Evolutionary conservation across 2,329 filamentous ascomycete species (phyloP).

Genomic region (Pestalotiopsis sp.): DNA sequence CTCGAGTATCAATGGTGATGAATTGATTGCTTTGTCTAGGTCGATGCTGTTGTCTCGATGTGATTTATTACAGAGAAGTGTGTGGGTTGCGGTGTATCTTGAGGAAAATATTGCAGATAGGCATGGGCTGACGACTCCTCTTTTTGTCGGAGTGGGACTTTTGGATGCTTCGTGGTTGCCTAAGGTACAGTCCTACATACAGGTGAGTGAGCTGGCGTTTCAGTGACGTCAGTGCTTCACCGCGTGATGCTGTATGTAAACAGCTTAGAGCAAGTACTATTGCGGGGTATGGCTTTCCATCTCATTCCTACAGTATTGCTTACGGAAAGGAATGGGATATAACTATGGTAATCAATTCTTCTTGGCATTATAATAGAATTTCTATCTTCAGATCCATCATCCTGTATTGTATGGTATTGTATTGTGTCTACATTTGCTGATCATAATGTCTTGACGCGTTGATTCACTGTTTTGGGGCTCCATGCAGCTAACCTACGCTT

Average conservation of each 20-base stretch:
- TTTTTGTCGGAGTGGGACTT: neutral
- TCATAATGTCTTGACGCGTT: neutral
- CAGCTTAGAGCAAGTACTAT: neutral
- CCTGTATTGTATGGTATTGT: too few relatives aligned
- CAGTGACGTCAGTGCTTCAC: neutral
- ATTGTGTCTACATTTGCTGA: neutral
- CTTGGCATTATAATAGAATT: too few relatives aligned
- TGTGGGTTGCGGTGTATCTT: neutral
- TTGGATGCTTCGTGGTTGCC: neutral
- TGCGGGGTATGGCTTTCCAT: neutral
- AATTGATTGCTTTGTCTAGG: neutral
- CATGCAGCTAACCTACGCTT: neutral
- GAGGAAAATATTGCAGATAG: constrained; percentile 19
- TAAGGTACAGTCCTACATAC: neutral
- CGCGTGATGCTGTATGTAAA: neutral
- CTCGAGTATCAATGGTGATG: neutral
- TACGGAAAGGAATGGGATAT: too few relatives aligned
- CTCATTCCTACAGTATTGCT: too few relatives aligned
- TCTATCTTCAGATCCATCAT: too few relatives aligned
- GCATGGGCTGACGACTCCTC: constrained; percentile 47
- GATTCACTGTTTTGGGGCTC: neutral
- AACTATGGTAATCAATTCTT: too few relatives aligned
- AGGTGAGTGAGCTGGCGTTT: neutral
- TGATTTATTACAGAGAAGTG: constrained; percentile 19
- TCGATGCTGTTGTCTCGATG: neutral